A percentile compares a stretch with the other conserved stretches of the same genome.
Conservation (phyloP, 805 yeast genomes). For the Zygoascus flipseniorum region DNA sequence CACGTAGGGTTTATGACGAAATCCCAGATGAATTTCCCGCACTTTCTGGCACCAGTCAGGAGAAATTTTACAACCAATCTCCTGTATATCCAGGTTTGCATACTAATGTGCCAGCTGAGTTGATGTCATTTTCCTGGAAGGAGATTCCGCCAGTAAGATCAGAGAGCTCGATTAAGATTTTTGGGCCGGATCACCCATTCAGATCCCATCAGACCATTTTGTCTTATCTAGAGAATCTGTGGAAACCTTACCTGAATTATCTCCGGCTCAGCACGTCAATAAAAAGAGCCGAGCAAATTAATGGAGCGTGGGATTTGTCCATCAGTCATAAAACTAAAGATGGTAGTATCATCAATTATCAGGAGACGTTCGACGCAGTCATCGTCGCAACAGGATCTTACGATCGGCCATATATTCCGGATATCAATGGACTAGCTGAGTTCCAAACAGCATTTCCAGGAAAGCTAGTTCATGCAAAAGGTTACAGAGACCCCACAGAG, state of each 20-base stretch:
- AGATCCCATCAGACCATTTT: not conserved
- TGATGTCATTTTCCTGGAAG: constrained; percentile 4
- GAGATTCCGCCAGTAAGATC: not conserved
- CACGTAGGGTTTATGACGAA: constrained; percentile 13
- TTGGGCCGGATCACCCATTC: not conserved
- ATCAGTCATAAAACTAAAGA: not conserved
- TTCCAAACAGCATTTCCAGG: constrained; percentile 39
- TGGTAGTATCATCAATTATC: not conserved
- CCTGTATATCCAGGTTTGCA: constrained; percentile 3
- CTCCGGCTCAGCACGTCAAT: not conserved
- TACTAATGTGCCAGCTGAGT: constrained; percentile 6
- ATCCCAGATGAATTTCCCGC: not conserved
- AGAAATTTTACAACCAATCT: not conserved
- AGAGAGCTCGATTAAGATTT: not conserved
- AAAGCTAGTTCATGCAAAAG: constrained; percentile 48
- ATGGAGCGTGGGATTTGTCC: not conserved
- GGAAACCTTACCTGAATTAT: not conserved
- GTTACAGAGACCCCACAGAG: constrained; percentile 41
- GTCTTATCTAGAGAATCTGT: not conserved
- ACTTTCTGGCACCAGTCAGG: not conserved
- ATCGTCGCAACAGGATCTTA: constrained; percentile 58
- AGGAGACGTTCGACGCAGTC: constrained; percentile 45
- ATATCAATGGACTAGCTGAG: constrained; percentile 41
- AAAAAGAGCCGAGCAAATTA: not conserved
- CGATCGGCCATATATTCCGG: constrained; percentile 53